Evolutionary conservation across 2,329 filamentous ascomycete genomes (phyloP), one percentile per base, ranked within the genome.

Genomic region (Talaromyces sp.): DNA sequence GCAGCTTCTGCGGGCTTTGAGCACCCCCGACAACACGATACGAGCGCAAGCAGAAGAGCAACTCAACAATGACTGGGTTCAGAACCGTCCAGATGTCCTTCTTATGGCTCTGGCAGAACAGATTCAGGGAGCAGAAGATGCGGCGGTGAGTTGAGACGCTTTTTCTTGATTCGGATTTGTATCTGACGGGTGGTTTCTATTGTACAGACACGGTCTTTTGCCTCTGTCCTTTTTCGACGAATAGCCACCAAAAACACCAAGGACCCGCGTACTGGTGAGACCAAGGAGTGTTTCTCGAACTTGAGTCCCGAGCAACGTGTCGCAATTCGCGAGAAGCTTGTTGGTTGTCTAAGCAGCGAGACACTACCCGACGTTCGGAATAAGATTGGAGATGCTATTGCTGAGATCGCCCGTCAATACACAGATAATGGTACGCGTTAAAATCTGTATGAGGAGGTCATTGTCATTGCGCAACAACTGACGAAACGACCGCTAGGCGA

Each of bases 341-440:
- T 97, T 41, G 84, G 92, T 68, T 86, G 85, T 54, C 80, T 97
- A 55, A 84, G 84, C 59, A 80, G 79, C 61, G 94, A 97, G 77
- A 78, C 83, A 21, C 84, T 89, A 62, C 83, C 86, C 61, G 80
- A 84, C 39, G 89, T 96, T 48, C 84, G 94, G 67, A 94, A 96
- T 78, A 99, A 99, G 76, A 89, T 97, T 70, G 94, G 92, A 66
- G 94, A 99, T 76, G 91, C 93, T n/a, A 89, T 97, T 62, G 94
- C 94, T 22, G 94, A 99, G 76, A 82, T 99, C 61, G 94, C 93
- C 45, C 86, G 94, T 68, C 91, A 99, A 77, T 97, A 97, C 75
- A 89, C 89, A 45, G 94, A 97, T 67, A 91, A 89, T 69, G 87
- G 91, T 96, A 81, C 73, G 86, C 78, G 58, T 36, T 10, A 33